Percentiles rank a stretch among this genome's conserved stretches.
Evolutionary conservation across 768 basidiomycete species (phyloP).

Genomic region (Macrolepiota dolichaula): DNA sequence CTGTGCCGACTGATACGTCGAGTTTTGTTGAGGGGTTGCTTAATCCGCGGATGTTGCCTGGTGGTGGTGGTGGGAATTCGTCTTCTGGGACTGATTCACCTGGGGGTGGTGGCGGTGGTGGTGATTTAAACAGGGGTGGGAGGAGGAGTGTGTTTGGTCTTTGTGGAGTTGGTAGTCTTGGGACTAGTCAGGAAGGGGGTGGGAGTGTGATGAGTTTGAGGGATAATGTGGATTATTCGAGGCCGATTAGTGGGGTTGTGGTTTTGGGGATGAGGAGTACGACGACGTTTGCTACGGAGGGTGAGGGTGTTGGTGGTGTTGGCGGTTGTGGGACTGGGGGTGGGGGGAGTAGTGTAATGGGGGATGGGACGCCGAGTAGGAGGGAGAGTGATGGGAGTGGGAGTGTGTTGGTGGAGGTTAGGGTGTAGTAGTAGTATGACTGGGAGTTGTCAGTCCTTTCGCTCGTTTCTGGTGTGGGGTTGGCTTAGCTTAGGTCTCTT

Average conservation of each 20-base stretch:
- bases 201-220: slow-evolving; percentile 32
- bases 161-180: slow-evolving; percentile 17
- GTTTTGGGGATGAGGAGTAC: slow-evolving; percentile 27
- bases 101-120: background rate
- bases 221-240: slow-evolving; percentile 37
- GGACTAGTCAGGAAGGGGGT: slow-evolving; percentile 16
- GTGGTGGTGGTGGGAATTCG: too few relatives aligned
- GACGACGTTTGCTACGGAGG: slow-evolving; percentile 24
- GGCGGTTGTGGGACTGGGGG: too few relatives aligned
- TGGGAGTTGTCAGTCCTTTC: background rate
- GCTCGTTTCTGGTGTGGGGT: too few relatives aligned
- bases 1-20: slow-evolving; percentile 24
- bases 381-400: background rate
- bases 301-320: background rate
- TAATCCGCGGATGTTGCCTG: slow-evolving; percentile 20
- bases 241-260: slow-evolving; percentile 29
- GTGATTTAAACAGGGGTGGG: background rate
- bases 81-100: background rate
- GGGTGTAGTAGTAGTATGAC: background rate
- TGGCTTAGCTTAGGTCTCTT: background rate
- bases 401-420: background rate
- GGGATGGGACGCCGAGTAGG: background rate
- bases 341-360: background rate
- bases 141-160: background rate
- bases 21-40: slow-evolving; percentile 26